Percentiles rank a stretch among this genome's conserved stretches.
Evolutionary conservation across 2,329 filamentous ascomycete genomes (phyloP).

Genomic region (Fusarium tupiense): DNA sequence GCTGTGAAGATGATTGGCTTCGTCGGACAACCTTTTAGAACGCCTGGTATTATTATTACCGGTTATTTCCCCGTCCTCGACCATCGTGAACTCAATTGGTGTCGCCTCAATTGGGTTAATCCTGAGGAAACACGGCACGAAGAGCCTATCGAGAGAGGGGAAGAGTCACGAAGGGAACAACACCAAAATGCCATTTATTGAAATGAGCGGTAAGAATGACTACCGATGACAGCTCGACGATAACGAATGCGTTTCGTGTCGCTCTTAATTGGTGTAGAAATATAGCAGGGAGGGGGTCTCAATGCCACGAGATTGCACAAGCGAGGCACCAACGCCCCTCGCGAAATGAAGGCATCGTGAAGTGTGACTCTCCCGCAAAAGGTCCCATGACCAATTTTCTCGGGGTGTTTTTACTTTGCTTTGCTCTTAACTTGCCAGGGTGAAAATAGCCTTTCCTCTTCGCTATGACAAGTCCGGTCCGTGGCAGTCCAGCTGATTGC

Average conservation of each 20-base stretch:
- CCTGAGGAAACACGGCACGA: background rate
- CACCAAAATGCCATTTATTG: background rate
- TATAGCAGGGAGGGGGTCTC: background rate
- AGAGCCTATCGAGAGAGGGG: background rate
- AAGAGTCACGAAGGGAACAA: background rate
- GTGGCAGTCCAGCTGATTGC: conserved; percentile 19
- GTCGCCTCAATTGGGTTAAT: background rate
- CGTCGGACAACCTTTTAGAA: background rate
- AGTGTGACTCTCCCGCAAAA: conserved; percentile 26
- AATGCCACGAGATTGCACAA: background rate
- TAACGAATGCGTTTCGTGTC: background rate
- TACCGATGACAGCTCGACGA: background rate
- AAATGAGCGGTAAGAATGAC: background rate
- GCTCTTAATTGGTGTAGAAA: background rate
- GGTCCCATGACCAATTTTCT: conserved; percentile 18
- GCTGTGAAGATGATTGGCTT: background rate
- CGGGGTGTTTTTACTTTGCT: conserved; percentile 14
- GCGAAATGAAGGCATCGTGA: conserved; percentile 25
- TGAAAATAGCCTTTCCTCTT: background rate
- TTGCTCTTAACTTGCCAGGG: background rate
- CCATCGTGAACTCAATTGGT: conserved; percentile 1
- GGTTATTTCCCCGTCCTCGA: background rate
- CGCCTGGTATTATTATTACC: background rate
- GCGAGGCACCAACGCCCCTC: background rate
- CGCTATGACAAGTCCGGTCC: background rate